These are phyloP conservation scores for Colletotrichum siamense DNA, from an alignment of 2,329 filamentous ascomycete genomes.

Conservation along the genomic window DNA sequence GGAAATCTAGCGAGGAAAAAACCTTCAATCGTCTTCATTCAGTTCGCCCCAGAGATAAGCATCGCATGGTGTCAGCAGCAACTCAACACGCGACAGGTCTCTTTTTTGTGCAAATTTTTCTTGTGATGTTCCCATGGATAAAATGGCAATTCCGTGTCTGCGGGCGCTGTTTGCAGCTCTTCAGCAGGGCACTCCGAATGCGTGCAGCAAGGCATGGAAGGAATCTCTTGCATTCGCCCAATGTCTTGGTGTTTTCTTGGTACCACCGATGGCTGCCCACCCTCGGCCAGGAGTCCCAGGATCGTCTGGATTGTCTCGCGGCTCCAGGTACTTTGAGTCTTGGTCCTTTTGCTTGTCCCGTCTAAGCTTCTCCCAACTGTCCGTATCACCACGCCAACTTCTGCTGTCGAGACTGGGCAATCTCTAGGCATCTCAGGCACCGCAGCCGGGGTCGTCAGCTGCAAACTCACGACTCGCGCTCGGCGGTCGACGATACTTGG, in stretches of 20 bases:
- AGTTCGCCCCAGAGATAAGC: slow-evolving; percentile 6
- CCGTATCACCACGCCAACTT: background rate
- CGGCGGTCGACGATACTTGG: slow-evolving; percentile 8
- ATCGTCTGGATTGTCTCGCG: background rate
- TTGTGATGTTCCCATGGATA: background rate
- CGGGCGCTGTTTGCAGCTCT: background rate
- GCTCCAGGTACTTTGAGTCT: background rate
- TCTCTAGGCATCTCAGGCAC: slow-evolving; percentile 5
- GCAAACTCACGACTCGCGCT: background rate
- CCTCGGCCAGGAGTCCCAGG: background rate
- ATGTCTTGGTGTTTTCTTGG: slow-evolving; percentile 22
- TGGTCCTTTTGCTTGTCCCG: slow-evolving; percentile 5
- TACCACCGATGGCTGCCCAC: slow-evolving; percentile 2
- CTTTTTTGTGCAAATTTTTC: background rate
- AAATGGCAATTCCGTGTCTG: background rate
- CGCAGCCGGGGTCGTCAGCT: background rate
- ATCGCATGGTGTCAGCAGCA: background rate
- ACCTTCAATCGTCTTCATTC: background rate
- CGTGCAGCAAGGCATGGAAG: background rate
- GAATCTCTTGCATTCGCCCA: background rate
- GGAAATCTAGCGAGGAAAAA: background rate
- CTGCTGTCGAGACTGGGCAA: background rate
- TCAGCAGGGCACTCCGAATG: background rate
- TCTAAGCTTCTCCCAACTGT: slow-evolving; percentile 19
- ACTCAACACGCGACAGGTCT: background rate